A percentile compares a stretch with the other conserved stretches of the same genome.
Evolutionary conservation across 192 early-diverging fungal genomes (phyloP).

Genomic region (Coemansia asiatica): DNA sequence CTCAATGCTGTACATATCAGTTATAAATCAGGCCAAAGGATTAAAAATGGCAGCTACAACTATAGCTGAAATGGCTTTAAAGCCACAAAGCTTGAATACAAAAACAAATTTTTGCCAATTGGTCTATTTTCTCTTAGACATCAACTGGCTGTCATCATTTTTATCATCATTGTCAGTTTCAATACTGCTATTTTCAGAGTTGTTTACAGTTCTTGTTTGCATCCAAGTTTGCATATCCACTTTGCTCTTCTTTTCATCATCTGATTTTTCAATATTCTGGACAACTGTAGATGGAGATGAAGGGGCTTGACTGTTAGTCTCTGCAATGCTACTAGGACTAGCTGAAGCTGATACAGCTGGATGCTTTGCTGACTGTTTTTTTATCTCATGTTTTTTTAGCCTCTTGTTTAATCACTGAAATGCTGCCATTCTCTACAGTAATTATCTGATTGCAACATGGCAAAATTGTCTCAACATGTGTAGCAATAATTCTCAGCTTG

Average conservation of each 20-base stretch:
- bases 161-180: neutral
- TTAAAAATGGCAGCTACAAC: neutral
- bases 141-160: neutral
- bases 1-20: neutral
- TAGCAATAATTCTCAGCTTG: constrained; percentile 53
- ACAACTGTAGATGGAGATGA: neutral
- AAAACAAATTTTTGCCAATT: constrained; percentile 58
- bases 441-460: constrained; percentile 26
- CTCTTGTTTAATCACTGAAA: constrained; percentile 47
- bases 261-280: too few species aligned
- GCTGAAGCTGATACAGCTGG: neutral
- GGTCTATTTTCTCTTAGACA: neutral
- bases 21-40: neutral
- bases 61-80: neutral
- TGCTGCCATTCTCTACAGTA: constrained; percentile 13
- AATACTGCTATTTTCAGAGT: constrained; percentile 7
- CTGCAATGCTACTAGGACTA: neutral
- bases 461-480: constrained; percentile 24
- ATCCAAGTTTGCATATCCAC: too few species aligned
- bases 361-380: constrained; percentile 11
- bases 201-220: too few species aligned
- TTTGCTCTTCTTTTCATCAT: too few species aligned
- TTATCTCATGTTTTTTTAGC: constrained; percentile 38
- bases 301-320: neutral
- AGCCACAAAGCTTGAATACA: constrained; percentile 12